Evolutionary conservation across 805 yeast genomes (phyloP).

Genomic region (Blastobotrys attinorum): DNA sequence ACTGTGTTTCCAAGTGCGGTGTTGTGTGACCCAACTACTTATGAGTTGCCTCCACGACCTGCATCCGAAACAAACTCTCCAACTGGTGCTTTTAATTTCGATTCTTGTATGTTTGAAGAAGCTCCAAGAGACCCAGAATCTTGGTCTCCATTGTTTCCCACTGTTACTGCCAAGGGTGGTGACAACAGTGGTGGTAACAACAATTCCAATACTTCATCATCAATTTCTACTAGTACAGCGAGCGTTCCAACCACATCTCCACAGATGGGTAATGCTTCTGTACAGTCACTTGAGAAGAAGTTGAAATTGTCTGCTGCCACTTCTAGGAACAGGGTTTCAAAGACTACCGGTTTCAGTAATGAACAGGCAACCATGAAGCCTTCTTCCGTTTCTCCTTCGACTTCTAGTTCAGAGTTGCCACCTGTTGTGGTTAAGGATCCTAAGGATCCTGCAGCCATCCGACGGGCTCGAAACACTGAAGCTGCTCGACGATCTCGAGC

Average conservation of each 20-base stretch:
- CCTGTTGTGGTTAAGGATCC: constrained; percentile 47
- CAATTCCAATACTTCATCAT: not conserved
- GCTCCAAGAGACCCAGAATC: not conserved
- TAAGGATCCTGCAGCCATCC: constrained; percentile 60
- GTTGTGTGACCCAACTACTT: not conserved
- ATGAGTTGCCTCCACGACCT: not conserved
- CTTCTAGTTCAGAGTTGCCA: constrained; percentile 30
- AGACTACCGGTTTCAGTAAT: no score
- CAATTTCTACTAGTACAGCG: not conserved
- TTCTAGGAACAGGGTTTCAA: not conserved
- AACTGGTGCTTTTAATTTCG: not conserved
- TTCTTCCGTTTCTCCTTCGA: not conserved
- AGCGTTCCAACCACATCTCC: not conserved
- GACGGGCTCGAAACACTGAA: constrained; percentile 87
- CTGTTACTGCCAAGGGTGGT: no score
- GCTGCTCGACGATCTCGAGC: constrained; percentile 96
- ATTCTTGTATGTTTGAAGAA: constrained; percentile 1
- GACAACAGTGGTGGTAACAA: no score
- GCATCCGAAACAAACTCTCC: not conserved
- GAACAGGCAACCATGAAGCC: no score
- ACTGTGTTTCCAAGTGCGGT: not conserved
- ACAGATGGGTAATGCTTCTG: not conserved
- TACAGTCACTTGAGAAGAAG: not conserved
- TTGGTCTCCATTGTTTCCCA: constrained; percentile 2
- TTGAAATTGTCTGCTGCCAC: not conserved